Evolutionary conservation across 805 yeast genomes (phyloP).

Genomic region (Lipomyces spencermartinsiae): DNA sequence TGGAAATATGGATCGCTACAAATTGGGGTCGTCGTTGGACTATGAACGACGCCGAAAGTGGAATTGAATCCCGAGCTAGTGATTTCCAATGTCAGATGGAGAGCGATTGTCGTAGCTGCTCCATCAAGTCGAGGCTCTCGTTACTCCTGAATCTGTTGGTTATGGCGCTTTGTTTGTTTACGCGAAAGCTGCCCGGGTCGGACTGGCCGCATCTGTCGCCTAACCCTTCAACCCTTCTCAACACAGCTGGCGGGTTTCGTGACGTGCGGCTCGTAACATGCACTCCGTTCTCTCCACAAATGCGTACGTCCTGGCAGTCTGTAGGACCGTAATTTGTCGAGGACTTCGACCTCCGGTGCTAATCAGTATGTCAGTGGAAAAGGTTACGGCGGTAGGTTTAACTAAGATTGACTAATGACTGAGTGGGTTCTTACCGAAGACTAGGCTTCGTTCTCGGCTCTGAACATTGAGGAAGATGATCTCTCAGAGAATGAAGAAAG

Average conservation of each 20-base stretch:
- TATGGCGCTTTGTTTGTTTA: background rate
- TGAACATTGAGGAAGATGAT: constrained; percentile 74
- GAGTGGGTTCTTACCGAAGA: background rate
- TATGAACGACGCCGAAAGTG: background rate
- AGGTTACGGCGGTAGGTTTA: constrained; percentile 9
- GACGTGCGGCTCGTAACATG: background rate
- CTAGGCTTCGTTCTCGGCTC: constrained; percentile 64
- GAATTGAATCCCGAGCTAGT: background rate
- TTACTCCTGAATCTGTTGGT: background rate
- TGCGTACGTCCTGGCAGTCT: background rate
- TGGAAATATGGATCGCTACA: background rate
- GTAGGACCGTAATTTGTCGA: background rate
- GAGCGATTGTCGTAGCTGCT: background rate
- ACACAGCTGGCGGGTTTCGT: background rate
- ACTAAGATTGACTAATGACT: background rate
- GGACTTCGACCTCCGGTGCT: background rate
- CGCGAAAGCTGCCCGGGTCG: background rate
- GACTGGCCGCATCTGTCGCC: background rate
- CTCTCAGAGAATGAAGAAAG: constrained; percentile 81
- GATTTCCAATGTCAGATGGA: background rate
- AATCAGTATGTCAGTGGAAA: constrained; percentile 1
- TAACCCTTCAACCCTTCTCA: background rate
- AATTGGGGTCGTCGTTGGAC: background rate
- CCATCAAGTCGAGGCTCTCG: background rate
- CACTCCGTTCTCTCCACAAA: too few relatives aligned